phyloP scores from a whole-genome alignment of 352 stramenopile genomes.

The Paralagenidium karlingii region DNA sequence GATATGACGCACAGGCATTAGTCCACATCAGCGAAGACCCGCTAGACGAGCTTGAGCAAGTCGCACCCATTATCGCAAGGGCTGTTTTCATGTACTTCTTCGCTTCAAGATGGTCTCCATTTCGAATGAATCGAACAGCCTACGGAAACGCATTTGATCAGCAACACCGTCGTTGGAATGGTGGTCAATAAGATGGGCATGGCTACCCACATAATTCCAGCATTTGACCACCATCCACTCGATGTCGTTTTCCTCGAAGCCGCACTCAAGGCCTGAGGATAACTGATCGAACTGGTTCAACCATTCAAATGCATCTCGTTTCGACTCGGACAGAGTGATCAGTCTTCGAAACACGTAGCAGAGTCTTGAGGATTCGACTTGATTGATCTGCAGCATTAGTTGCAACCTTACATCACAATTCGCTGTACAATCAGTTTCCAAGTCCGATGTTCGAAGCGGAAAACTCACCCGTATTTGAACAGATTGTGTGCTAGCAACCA shows the following conservation, averaged over 20 bases:
- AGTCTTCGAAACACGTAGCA: constrained; percentile 52
- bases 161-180: no score
- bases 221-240: constrained; percentile 67
- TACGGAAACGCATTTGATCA: no score
- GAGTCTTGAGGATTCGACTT: constrained; percentile 16
- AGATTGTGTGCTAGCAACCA: constrained; percentile 30
- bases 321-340: constrained; percentile 32
- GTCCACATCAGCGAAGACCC: no score
- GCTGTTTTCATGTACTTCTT: no score
- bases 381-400: constrained; percentile 28
- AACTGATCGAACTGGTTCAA: constrained; percentile 55
- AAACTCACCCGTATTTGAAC: constrained; percentile 40
- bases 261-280: constrained; percentile 24
- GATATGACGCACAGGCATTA: no score
- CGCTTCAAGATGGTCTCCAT: no score
- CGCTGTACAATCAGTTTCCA: neutral
- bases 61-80: no score
- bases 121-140: no score
- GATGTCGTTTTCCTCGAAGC: constrained; percentile 25
- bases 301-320: constrained; percentile 27
- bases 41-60: no score
- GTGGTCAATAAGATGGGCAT: no score
- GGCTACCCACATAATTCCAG: constrained; percentile 65
- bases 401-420: constrained; percentile 26
- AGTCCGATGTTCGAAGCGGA: no score